These are phyloP conservation scores for Crithidia mellificae DNA, from an alignment of 208 protist species.

Conservation along the genomic window DNA sequence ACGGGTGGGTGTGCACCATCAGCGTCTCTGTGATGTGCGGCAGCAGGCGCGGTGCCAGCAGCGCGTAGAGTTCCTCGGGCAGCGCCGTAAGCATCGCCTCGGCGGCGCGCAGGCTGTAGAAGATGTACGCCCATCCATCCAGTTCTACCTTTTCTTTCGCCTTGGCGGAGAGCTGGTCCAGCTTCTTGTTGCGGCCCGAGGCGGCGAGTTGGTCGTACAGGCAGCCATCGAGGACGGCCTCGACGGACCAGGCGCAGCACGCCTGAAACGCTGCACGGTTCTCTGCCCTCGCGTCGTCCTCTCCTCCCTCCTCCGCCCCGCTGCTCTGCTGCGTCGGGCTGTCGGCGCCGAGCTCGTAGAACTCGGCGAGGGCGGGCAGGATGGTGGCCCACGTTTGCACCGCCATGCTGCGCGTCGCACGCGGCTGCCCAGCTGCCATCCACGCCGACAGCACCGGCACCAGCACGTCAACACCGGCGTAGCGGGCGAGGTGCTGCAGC, in stretches of 20 bases:
- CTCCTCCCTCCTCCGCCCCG: constrained; percentile 20
- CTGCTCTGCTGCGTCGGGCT: constrained; percentile 5
- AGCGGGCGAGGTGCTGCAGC: constrained; percentile 57
- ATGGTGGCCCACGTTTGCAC: constrained; percentile 77
- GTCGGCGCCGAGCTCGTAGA: constrained; percentile 22
- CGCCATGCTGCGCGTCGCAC: constrained; percentile 57
- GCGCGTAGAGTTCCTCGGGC: constrained; percentile 53
- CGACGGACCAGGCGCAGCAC: constrained; percentile 69
- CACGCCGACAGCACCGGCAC: constrained; percentile 69
- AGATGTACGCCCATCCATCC: constrained; percentile 76
- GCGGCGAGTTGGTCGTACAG: constrained; percentile 60
- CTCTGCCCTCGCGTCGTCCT: constrained; percentile 20
- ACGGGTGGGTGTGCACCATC: constrained; percentile 78
- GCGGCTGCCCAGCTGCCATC: constrained; percentile 47
- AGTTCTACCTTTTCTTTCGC: constrained; percentile 62
- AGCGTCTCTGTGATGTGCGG: constrained; percentile 47
- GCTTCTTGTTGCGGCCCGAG: constrained; percentile 28
- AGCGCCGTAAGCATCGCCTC: constrained; percentile 60
- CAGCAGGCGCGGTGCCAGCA: constrained; percentile 44
- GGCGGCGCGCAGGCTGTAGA: constrained; percentile 77
- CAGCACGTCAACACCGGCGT: constrained; percentile 78
- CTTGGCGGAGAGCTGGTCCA: constrained; percentile 35
- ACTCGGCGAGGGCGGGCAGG: constrained; percentile 44
- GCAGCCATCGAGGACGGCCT: constrained; percentile 57
- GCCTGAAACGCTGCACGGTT: constrained; percentile 45